These are phyloP conservation scores for Acacia concinna DNA, from an alignment of 331 rosid genomes.

Conservation along the genomic window DNA sequence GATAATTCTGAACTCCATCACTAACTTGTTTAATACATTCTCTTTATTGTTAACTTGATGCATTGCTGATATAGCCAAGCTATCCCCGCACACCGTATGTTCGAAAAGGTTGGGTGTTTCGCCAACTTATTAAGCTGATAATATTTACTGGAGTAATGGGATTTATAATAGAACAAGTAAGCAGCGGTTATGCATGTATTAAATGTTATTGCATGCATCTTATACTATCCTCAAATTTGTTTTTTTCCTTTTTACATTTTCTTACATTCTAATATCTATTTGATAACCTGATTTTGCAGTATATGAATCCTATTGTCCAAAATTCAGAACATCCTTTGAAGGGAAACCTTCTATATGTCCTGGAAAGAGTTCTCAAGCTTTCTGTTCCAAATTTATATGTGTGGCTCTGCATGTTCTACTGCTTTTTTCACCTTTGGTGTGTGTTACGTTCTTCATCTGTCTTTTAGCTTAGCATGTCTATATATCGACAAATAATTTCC, in stretches of 20 bases:
- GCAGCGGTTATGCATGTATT: constrained; percentile 29
- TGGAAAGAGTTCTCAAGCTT: constrained; percentile 94
- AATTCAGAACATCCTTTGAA: constrained; percentile 96
- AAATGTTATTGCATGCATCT: not conserved
- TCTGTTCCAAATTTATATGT: constrained; percentile 96
- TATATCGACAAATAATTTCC: constrained; percentile 1
- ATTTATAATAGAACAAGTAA: constrained; percentile 92
- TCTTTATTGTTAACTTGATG: constrained; percentile 28
- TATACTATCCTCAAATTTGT: constrained; percentile 9
- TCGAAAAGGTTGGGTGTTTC: constrained; percentile 92
- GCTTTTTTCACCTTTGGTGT: constrained; percentile 95
- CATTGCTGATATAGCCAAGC: constrained; percentile 58
- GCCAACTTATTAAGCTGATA: constrained; percentile 81
- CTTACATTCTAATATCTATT: constrained; percentile 30
- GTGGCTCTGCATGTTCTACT: constrained; percentile 99
- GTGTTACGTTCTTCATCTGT: constrained; percentile 26
- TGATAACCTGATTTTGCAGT: constrained; percentile 53
- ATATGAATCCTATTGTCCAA: constrained; percentile 89
- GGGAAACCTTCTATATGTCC: constrained; percentile 79
- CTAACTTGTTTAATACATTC: not conserved
- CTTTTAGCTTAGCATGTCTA: not conserved
- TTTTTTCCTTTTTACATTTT: not conserved
- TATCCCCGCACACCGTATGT: constrained; percentile 78
- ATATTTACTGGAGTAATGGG: constrained; percentile 97
- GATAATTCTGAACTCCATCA: not conserved